These are phyloP conservation scores for Cubamyces lactineus DNA, from an alignment of 768 basidiomycete species.

Conservation along the genomic window DNA sequence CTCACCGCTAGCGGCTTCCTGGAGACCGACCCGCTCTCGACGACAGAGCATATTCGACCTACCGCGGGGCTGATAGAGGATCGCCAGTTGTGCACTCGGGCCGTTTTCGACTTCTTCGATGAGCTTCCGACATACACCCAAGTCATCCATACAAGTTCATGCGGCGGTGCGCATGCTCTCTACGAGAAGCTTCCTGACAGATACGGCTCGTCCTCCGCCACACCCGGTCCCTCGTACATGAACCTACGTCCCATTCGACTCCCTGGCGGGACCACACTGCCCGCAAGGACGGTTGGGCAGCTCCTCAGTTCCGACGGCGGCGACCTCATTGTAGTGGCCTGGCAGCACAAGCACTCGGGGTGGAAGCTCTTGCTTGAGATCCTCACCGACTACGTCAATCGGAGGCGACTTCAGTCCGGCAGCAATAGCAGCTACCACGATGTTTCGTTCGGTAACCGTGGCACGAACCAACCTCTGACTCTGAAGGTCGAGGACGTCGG, in stretches of 20 bases:
- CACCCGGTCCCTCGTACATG: conserved; percentile 58
- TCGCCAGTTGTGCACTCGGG: conserved; percentile 61
- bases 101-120: conserved; percentile 79
- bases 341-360: conserved; percentile 82
- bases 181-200: conserved; percentile 71
- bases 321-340: conserved; percentile 71
- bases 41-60: conserved; percentile 49
- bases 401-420: conserved; percentile 48
- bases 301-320: conserved; percentile 73
- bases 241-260: conserved; percentile 70
- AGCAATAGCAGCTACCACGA: conserved; percentile 49
- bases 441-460: conserved; percentile 55
- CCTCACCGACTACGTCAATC: conserved; percentile 73
- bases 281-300: conserved; percentile 65
- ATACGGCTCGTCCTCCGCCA: conserved; percentile 52
- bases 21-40: conserved; percentile 69
- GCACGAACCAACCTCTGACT: conserved; percentile 29
- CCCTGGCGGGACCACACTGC: conserved; percentile 76
- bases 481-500: conserved; percentile 71
- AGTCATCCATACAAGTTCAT: conserved; percentile 63
- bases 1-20: conserved; percentile 80
- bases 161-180: conserved; percentile 67
- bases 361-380: conserved; percentile 88
- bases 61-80: conserved; percentile 46
- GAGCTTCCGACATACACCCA: conserved; percentile 75